Evolutionary conservation across 106 monocot species (phyloP), one percentile per base, ranked within the genome.

Genomic region (Allium sativum): DNA sequence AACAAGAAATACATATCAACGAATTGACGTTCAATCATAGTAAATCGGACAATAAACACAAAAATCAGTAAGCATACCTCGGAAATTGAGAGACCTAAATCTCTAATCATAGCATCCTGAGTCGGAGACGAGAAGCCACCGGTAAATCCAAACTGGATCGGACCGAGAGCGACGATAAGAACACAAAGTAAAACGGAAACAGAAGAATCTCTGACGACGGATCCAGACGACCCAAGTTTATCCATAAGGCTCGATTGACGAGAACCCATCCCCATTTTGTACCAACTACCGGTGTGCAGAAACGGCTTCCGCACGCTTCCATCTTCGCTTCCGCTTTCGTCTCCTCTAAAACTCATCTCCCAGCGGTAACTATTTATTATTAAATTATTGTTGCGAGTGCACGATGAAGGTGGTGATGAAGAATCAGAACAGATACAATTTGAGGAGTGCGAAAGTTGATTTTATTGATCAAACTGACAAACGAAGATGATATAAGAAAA

Each of bases 91-190:
- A 95, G 86, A 48, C 65, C 59, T 53, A 95, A 90, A 56, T 95
- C 94, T 3, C 12, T 0, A 42, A 90, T 84, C 67, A 95, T 80
- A 59, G 57, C 81, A 40, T 81, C 73, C 73, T 95, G 90, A 14
- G 89, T 84, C 15, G 94, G 94, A 40, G 90, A 95, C 12, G 86
- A 90, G 76, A 73, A 95, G 1, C 94, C 94, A 41, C 86, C 78
- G 40, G 94, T 95, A 83, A 90, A 95, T 8, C 94, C 94, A 65
- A 90, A 95, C 71, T 95, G 94, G 74, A 95, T 95, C 13, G 94
- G 90, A 16, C 94, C 94, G 72, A 95, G 89, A 21, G 90, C 90
- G 58, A 86, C 90, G 81, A 95, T 86, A 65, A 95, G 74, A 9
- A 86, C 87, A 70, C 94, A 95, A 68, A 95, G 79, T 18, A 95